These are phyloP conservation scores for Colletotrichum endophyticum DNA, from an alignment of 2,329 filamentous ascomycete species.

Conservation along the genomic window DNA sequence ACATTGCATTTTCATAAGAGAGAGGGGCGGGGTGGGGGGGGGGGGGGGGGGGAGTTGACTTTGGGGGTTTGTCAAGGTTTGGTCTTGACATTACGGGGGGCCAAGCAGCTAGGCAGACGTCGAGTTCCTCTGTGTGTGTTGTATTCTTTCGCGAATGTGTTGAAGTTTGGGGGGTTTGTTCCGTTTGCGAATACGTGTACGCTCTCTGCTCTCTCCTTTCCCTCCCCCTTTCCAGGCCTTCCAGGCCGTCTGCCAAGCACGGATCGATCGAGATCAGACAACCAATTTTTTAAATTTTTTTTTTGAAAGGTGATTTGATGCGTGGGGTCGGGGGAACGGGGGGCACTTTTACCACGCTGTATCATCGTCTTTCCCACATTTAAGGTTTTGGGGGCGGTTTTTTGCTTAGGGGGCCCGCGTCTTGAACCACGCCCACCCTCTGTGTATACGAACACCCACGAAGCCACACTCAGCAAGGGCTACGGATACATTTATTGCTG, in stretches of 20 bases:
- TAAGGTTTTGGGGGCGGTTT: background rate
- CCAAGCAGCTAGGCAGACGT: background rate
- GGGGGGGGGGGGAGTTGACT: background rate
- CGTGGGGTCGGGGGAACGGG: background rate
- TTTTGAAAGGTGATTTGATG: background rate
- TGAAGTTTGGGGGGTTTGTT: background rate
- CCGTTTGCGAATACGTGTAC: conserved; percentile 13
- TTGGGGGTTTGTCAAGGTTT: background rate
- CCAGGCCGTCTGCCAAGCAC: background rate
- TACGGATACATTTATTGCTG: background rate
- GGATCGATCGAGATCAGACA: conserved; percentile 2
- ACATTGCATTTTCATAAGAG: background rate
- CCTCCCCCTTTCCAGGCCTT: background rate
- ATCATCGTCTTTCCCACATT: background rate
- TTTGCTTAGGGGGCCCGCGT: background rate
- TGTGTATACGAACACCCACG: background rate
- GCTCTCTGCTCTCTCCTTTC: background rate
- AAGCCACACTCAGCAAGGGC: background rate
- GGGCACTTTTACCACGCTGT: background rate
- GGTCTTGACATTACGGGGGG: background rate
- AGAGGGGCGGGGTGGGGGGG: too few relatives aligned
- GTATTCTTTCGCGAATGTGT: background rate
- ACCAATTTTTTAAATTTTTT: background rate
- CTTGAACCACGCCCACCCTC: background rate
- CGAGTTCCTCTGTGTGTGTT: background rate